Base-by-base conservation (phyloP, 2,329 filamentous ascomycete genomes). In the Diplodia seriata region DNA sequence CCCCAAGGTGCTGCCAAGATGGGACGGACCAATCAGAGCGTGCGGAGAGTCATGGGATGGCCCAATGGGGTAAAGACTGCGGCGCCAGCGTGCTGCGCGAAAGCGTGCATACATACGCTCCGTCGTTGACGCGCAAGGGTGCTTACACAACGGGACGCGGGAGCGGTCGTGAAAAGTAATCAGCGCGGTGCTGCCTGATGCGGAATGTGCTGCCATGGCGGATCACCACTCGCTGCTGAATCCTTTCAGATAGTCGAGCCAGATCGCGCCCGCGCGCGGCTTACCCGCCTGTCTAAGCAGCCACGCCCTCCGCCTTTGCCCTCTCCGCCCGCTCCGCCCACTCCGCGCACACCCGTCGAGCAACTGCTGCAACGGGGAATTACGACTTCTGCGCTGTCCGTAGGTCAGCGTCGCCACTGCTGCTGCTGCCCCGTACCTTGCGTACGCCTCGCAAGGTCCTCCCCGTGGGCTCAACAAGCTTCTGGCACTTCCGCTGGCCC, bases 161-260 rank as follows among this genome's bases (percentile, higher is more conserved):
- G 12, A 15, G 14, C 26, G 8, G 47, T 26, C 9, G n/a, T 49
- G 57, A 29, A 38, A 38, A 63, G 59, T 63, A 63, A 63, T 63
- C 59, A 63, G 18, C 8, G 55, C 38, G 9, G 12, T 18, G 26
- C 2, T 62, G 9, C 43, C 57, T 5, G 11, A 63, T 51, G 18
- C n/a, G 59, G 59, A 63, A 63, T 63, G 59, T 63, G 59, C 59
- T 63, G 23, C 56, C 47, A 31, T 43, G 51, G 29, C n/a, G 4
- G n/a, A 38, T 40, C 54, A 26, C 9, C 33, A 38, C 31, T n/a
- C n/a, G 54, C 26, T 29, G 29, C 29, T n/a, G 26, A 20, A 26
- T 51, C 53, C 18, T 20, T 15, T 9, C 29, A 55, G 18, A 36
- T 55, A 11, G 31, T 31, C 31, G 53, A 36, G 18, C 53, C 8